Percentiles rank a stretch among this genome's conserved stretches.
Conservation (phyloP, 306 rosid species). For the Mimosa pudica region DNA sequence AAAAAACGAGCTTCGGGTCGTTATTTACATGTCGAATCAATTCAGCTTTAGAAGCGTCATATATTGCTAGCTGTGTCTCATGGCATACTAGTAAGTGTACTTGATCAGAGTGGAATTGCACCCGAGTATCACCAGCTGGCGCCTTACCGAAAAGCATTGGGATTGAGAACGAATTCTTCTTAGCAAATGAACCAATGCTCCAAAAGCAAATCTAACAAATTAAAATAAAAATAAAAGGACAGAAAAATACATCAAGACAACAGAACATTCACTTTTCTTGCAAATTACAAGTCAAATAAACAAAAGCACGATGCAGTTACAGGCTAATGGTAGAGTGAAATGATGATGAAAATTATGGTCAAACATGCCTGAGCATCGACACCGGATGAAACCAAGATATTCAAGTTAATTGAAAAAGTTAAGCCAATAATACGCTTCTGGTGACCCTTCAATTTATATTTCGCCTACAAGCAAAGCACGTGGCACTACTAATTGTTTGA, state of each 20-base stretch:
- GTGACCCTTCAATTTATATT: constrained; percentile 72
- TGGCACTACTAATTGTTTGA: constrained; percentile 11
- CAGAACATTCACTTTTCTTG: not conserved
- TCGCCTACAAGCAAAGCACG: constrained; percentile 50
- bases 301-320: not conserved
- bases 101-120: constrained; percentile 58
- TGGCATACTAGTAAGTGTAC: constrained; percentile 55
- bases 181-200: constrained; percentile 60
- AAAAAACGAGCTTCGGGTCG: not conserved
- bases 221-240: not conserved
- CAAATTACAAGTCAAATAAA: constrained; percentile 5
- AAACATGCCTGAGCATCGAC: constrained; percentile 77
- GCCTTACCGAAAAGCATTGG: constrained; percentile 49
- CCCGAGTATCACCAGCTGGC: constrained; percentile 39
- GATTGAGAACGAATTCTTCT: constrained; percentile 50
- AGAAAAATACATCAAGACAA: not conserved
- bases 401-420: constrained; percentile 71
- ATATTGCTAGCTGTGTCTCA: constrained; percentile 61
- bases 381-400: constrained; percentile 69
- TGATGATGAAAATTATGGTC: not conserved
- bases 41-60: constrained; percentile 59
- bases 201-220: constrained; percentile 43
- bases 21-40: constrained; percentile 51
- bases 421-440: constrained; percentile 71
- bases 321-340: constrained; percentile 4